Percentiles rank a stretch among this genome's conserved stretches.
Conservation (phyloP, 1,284 basidiomycete genomes). For the Volvariella surrecta region DNA sequence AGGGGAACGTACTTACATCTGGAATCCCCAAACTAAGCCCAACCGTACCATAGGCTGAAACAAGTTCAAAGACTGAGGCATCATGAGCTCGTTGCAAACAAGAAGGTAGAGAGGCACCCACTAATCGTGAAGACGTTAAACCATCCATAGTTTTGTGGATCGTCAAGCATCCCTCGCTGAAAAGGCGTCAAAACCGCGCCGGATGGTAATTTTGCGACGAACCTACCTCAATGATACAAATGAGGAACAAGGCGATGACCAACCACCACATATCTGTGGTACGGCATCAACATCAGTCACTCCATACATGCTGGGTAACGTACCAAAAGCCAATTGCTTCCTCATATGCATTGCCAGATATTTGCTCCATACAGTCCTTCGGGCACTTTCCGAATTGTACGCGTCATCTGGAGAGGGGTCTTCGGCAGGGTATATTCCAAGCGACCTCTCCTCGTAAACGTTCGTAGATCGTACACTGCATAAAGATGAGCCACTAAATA, state of each 20-base stretch:
- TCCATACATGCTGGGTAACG: conserved; percentile 9
- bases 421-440: conserved; percentile 64
- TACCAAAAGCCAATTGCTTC: conserved; percentile 83
- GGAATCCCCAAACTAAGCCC: conserved; percentile 74
- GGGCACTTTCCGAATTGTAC: conserved; percentile 36
- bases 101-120: conserved; percentile 24
- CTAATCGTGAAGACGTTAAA: conserved; percentile 76
- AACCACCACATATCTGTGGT: conserved; percentile 85
- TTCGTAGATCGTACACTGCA: conserved; percentile 90
- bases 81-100: conserved; percentile 3
- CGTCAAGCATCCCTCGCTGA: conserved; percentile 49
- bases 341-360: conserved; percentile 78
- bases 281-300: conserved; percentile 5
- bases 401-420: conserved; percentile 39
- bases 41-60: conserved; percentile 89
- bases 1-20: conserved; percentile 30
- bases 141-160: conserved; percentile 46
- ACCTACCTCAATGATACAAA: conserved; percentile 83
- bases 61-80: conserved; percentile 70
- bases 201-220: neutral
- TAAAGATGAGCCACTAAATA: conserved; percentile 3
- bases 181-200: conserved; percentile 2
- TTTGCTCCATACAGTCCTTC: conserved; percentile 63
- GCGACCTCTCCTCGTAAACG: conserved; percentile 89
- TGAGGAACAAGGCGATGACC: conserved; percentile 64